Evolutionary conservation across 2,329 filamentous ascomycete species (phyloP).

Genomic region (Cladosporium sp.): DNA sequence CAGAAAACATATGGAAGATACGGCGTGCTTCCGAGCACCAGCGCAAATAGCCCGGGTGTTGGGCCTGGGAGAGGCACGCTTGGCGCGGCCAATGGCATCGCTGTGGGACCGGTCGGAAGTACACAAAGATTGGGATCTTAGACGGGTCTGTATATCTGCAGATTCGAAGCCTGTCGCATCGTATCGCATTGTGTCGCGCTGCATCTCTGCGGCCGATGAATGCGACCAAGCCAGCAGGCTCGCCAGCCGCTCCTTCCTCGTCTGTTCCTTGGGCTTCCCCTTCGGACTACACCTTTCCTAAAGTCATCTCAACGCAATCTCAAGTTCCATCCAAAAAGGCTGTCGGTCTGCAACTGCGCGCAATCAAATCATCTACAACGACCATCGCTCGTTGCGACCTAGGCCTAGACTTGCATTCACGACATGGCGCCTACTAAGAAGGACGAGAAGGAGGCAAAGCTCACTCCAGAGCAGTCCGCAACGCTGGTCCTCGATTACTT

Average conservation of each 20-base stretch:
- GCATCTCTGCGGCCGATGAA: not conserved
- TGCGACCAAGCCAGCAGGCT: no score
- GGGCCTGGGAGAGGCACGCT: conserved; percentile 27
- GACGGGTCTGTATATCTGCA: not conserved
- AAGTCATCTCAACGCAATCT: not conserved
- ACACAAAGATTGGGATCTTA: conserved; percentile 67
- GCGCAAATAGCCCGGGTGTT: conserved; percentile 14
- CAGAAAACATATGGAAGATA: conserved; percentile 95
- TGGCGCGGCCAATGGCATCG: conserved; percentile 32
- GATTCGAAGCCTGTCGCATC: not conserved
- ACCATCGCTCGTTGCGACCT: not conserved
- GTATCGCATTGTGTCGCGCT: not conserved
- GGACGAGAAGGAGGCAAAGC: conserved; percentile 26
- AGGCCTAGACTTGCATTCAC: not conserved
- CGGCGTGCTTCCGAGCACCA: conserved; percentile 66
- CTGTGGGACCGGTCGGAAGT: conserved; percentile 59
- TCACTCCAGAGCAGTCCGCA: conserved; percentile 28
- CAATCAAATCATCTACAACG: not conserved
- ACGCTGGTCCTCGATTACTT: conserved; percentile 29
- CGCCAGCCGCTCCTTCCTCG: conserved; percentile 4
- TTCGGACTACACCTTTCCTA: not conserved
- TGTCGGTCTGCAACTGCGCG: not conserved
- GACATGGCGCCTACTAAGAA: conserved; percentile 31
- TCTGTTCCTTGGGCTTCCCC: not conserved
- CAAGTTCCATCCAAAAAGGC: not conserved